phyloP scores from a whole-genome alignment of 257 asterid species.

The Scutellaria baicalensis region DNA sequence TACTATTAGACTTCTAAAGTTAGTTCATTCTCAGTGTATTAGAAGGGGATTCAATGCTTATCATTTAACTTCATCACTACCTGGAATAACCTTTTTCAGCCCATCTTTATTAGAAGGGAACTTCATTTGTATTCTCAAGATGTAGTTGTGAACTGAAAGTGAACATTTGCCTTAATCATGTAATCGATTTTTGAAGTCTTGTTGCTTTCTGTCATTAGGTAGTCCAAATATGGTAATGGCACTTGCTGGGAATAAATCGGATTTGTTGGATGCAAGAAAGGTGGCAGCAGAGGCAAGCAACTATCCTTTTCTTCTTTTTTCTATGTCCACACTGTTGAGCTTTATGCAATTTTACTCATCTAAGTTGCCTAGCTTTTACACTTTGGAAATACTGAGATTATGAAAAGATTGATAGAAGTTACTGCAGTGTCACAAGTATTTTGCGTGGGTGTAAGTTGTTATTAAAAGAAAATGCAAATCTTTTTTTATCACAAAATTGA shows the following conservation, averaged over 20 bases:
- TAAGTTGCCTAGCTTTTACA: neutral
- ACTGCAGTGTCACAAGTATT: neutral
- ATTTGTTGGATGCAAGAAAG: slow-evolving; percentile 61
- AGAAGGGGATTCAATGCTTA: neutral
- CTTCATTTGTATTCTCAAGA: neutral
- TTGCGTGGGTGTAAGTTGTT: neutral
- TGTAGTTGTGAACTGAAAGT: neutral
- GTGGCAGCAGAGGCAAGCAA: slow-evolving; percentile 63
- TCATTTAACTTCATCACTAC: neutral
- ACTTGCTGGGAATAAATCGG: slow-evolving; percentile 79
- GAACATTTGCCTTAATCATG: neutral
- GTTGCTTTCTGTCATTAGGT: slow-evolving; percentile 31
- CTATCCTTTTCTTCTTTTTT: neutral
- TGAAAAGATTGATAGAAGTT: neutral
- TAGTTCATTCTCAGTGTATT: neutral
- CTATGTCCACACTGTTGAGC: neutral
- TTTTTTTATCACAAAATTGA: neutral
- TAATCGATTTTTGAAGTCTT: neutral
- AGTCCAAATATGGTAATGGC: slow-evolving; percentile 81
- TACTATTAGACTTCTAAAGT: neutral
- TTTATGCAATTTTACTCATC: neutral
- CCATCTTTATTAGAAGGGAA: neutral
- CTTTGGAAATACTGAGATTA: neutral
- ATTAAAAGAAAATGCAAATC: neutral
- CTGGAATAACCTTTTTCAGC: neutral